Evolutionary conservation across 129 eudicot species (phyloP).

Genomic region (Flaveria trinervia): DNA sequence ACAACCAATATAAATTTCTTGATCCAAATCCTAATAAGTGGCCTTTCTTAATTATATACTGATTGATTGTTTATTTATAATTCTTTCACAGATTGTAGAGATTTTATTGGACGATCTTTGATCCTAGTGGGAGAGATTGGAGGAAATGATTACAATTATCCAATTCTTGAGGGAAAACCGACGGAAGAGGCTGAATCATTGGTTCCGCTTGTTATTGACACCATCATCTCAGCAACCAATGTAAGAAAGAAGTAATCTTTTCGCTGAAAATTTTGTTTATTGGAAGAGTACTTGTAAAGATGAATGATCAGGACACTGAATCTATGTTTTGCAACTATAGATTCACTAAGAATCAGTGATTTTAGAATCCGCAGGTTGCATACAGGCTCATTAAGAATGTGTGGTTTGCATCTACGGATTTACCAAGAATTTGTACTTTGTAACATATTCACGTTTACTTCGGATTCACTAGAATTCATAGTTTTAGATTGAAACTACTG

Average conservation of each 20-base stretch:
- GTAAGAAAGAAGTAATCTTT: slow-evolving; percentile 19
- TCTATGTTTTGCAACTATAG: too few relatives aligned
- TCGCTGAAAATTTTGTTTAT: too few relatives aligned
- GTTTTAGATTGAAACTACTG: too few relatives aligned
- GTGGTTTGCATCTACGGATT: too few relatives aligned
- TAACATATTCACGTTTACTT: too few relatives aligned
- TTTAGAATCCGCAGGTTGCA: too few relatives aligned
- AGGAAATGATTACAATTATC: slow-evolving; percentile 63
- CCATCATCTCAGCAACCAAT: slow-evolving; percentile 30
- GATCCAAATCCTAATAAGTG: not conserved
- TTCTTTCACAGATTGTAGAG: slow-evolving; percentile 38
- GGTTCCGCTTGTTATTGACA: slow-evolving; percentile 29
- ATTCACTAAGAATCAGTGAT: too few relatives aligned
- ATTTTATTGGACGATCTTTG: slow-evolving; percentile 41
- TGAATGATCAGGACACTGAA: too few relatives aligned
- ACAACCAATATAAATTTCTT: slow-evolving; percentile 5
- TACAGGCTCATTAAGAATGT: too few relatives aligned
- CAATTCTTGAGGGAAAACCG: slow-evolving; percentile 37
- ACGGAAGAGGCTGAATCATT: slow-evolving; percentile 22
- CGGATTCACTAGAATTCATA: too few relatives aligned
- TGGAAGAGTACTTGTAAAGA: too few relatives aligned
- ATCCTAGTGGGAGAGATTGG: slow-evolving; percentile 76
- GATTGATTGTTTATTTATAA: not conserved
- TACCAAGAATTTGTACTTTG: too few relatives aligned
- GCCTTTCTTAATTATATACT: not conserved